phyloP scores from a whole-genome alignment of 805 yeast genomes.

The Candida vartiovaarae region DNA sequence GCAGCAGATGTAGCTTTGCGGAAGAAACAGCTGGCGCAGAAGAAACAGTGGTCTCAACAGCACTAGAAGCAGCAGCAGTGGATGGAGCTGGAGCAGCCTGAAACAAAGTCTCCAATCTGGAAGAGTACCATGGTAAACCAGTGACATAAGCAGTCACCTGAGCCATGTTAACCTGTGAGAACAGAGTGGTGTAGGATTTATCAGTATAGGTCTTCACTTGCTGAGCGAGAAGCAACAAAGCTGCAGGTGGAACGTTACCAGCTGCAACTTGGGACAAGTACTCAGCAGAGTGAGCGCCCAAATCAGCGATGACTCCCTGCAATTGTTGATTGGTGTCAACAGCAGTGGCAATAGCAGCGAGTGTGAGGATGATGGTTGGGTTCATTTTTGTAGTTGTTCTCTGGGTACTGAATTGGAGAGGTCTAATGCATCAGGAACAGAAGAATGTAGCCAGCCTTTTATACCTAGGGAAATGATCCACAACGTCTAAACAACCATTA shows the following conservation, averaged over 20 bases:
- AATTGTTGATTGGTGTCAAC: constrained; percentile 7
- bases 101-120: constrained; percentile 13
- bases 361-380: constrained; percentile 2
- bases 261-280: constrained; percentile 17
- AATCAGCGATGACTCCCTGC: constrained; percentile 12
- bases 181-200: constrained; percentile 27
- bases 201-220: constrained; percentile 27
- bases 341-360: constrained; percentile 8
- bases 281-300: constrained; percentile 13
- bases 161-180: constrained; percentile 19
- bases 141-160: constrained; percentile 23
- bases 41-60: constrained; percentile 6
- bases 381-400: too few relatives aligned
- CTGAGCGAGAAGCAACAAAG: constrained; percentile 22
- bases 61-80: constrained; percentile 5
- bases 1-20: neutral
- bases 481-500: too few relatives aligned
- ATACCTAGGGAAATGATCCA: too few relatives aligned
- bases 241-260: constrained; percentile 23
- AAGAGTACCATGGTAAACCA: constrained; percentile 28
- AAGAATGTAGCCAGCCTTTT: too few relatives aligned
- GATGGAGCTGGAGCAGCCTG: constrained; percentile 10
- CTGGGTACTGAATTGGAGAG: too few relatives aligned
- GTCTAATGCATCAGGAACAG: too few relatives aligned
- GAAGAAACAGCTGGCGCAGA: constrained; percentile 3